Evolutionary conservation across 2,329 filamentous ascomycete genomes (phyloP).

Genomic region (Lachnellula arida): DNA sequence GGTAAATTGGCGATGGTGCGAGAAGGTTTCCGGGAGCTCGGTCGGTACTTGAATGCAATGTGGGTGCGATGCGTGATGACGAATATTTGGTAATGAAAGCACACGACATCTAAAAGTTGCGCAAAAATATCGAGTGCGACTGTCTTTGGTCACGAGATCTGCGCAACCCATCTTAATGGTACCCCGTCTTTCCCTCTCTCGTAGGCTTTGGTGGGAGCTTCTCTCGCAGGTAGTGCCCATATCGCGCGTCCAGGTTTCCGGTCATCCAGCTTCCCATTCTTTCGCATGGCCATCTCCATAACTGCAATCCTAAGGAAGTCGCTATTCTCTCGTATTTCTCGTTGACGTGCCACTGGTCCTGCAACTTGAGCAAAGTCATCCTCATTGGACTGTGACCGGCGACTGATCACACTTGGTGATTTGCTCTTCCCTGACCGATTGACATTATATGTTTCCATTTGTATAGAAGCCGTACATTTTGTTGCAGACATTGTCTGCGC

Average conservation of each 20-base stretch:
- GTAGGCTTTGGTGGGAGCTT: slow-evolving; percentile 49
- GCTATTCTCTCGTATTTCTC: slow-evolving; percentile 65
- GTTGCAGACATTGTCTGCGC: slow-evolving; percentile 34
- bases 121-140: not conserved
- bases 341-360: slow-evolving; percentile 50
- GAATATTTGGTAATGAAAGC: not conserved
- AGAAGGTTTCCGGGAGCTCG: not conserved
- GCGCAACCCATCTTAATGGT: slow-evolving; percentile 53
- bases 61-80: not conserved
- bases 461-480: slow-evolving; percentile 61
- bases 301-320: slow-evolving; percentile 68
- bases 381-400: slow-evolving; percentile 26
- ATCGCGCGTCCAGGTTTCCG: slow-evolving; percentile 62
- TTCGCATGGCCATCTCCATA: slow-evolving; percentile 69
- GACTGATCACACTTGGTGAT: slow-evolving; percentile 35
- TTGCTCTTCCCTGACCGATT: slow-evolving; percentile 31
- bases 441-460: slow-evolving; percentile 64
- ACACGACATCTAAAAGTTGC: not conserved
- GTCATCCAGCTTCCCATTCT: slow-evolving; percentile 60
- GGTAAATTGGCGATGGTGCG: not conserved
- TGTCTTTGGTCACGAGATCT: not conserved
- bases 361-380: slow-evolving; percentile 31
- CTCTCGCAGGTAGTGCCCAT: slow-evolving; percentile 63
- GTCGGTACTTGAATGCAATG: not conserved
- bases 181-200: slow-evolving; percentile 54